Percentiles rank a stretch among this genome's conserved stretches.
phyloP scores from a whole-genome alignment of 2,329 filamentous ascomycete genomes.

The Nemania sp. region DNA sequence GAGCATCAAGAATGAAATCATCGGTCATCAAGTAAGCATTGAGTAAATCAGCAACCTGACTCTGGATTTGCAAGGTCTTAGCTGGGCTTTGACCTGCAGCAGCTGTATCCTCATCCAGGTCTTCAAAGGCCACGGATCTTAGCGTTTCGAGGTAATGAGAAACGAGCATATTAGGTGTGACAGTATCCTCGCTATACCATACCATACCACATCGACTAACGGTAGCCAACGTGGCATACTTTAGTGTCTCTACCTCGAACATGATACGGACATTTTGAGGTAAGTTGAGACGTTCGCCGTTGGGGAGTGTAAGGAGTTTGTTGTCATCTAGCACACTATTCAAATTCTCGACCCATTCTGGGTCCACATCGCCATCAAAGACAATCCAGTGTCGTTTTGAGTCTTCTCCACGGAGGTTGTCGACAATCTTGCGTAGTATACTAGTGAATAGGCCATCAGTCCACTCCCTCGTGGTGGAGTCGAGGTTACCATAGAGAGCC shows the following conservation, averaged over 20 bases:
- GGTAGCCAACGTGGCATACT: constrained; percentile 97
- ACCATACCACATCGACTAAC: constrained; percentile 99
- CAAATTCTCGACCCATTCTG: constrained; percentile 99
- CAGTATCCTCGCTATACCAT: constrained; percentile 99
- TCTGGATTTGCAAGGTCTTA: constrained; percentile 83
- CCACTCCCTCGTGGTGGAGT: constrained; percentile 98
- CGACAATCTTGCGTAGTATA: constrained; percentile 97
- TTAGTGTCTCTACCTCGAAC: constrained; percentile 98
- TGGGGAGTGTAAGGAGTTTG: constrained; percentile 95
- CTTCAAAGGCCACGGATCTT: constrained; percentile 87
- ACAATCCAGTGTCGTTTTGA: constrained; percentile 99
- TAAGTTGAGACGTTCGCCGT: constrained; percentile 95
- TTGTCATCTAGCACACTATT: constrained; percentile 99
- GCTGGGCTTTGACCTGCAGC: constrained; percentile 79
- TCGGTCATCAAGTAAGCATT: constrained; percentile 80
- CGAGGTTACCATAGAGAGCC: constrained; percentile 92
- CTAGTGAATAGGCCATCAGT: constrained; percentile 98
- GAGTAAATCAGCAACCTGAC: constrained; percentile 82
- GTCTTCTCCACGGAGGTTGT: constrained; percentile 97
- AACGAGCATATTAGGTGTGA: constrained; percentile 92
- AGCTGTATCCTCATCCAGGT: constrained; percentile 91
- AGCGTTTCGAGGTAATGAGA: constrained; percentile 89
- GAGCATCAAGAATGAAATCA: constrained; percentile 81
- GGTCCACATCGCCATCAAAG: constrained; percentile 98
- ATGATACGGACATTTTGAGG: constrained; percentile 97